Conservation (phyloP, 2,329 filamentous ascomycete species). For the Botryosphaeria agaves region DNA sequence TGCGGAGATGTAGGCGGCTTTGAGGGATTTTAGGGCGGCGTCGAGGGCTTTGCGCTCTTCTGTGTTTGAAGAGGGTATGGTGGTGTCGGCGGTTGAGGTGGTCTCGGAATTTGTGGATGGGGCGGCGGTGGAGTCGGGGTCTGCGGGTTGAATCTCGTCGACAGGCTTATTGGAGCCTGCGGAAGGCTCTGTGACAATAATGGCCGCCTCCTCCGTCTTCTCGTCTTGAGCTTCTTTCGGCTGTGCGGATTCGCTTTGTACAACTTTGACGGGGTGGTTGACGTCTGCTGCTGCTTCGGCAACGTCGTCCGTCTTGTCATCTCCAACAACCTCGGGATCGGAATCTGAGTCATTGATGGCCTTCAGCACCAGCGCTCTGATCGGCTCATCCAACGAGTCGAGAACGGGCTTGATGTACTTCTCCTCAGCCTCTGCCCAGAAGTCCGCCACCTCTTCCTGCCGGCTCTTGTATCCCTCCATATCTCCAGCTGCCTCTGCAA, state of each 20-base stretch:
- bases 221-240: conserved; percentile 6
- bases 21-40: conserved; percentile 38
- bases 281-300: conserved; percentile 15
- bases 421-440: conserved; percentile 72
- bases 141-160: conserved; percentile 2
- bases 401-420: conserved; percentile 57
- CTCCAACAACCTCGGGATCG: conserved; percentile 11
- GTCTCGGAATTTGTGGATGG: neutral
- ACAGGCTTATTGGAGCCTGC: conserved; percentile 1
- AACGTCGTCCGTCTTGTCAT: conserved; percentile 15
- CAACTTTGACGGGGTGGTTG: conserved; percentile 12
- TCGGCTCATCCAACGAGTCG: conserved; percentile 41
- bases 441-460: conserved; percentile 61
- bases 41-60: conserved; percentile 16
- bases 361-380: conserved; percentile 44
- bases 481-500: conserved; percentile 55
- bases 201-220: conserved; percentile 13
- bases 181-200: conserved; percentile 11
- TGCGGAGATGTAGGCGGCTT: conserved; percentile 63
- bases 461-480: conserved; percentile 49
- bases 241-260: conserved; percentile 3
- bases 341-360: conserved; percentile 31
- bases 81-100: conserved; percentile 5
- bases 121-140: neutral
- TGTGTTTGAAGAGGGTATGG: conserved; percentile 2